Conservation (phyloP, 208 protist species). For the Leishmania lainsoni region DNA sequence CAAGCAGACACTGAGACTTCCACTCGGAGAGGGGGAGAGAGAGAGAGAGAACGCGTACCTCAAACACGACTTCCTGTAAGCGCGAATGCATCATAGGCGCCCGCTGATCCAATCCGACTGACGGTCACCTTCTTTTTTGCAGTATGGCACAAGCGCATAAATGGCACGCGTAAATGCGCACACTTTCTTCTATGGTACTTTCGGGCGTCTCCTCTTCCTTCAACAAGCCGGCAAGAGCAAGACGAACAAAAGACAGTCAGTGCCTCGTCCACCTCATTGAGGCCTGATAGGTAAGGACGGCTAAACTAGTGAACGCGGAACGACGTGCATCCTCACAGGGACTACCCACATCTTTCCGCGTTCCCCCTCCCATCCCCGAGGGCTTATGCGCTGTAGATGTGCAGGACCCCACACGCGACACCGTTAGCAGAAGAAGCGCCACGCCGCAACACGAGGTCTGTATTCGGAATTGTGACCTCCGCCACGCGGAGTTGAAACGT, state of each 20-base stretch:
- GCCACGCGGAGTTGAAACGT: slow-evolving; percentile 79
- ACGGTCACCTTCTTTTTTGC: neutral
- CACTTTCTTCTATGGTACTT: neutral
- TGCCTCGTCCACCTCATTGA: neutral
- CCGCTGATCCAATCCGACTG: neutral
- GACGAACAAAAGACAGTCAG: neutral
- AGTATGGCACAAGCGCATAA: neutral
- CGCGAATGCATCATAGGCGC: neutral
- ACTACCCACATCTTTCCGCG: neutral
- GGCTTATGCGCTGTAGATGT: slow-evolving; percentile 53
- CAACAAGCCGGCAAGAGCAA: neutral
- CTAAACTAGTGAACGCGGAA: neutral
- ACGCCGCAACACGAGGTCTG: slow-evolving; percentile 42
- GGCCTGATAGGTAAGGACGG: neutral
- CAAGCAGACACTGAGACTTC: neutral
- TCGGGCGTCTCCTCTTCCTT: neutral
- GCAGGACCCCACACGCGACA: slow-evolving; percentile 70
- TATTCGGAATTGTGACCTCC: slow-evolving; percentile 81
- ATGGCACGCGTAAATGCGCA: neutral
- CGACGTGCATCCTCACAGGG: neutral
- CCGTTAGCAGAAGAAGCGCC: slow-evolving; percentile 65
- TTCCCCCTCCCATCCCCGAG: no score
- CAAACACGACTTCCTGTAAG: neutral
- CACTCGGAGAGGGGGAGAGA: neutral
- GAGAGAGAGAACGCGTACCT: neutral